phyloP scores from a whole-genome alignment of 768 basidiomycete species.

The Lentinula sp. region DNA sequence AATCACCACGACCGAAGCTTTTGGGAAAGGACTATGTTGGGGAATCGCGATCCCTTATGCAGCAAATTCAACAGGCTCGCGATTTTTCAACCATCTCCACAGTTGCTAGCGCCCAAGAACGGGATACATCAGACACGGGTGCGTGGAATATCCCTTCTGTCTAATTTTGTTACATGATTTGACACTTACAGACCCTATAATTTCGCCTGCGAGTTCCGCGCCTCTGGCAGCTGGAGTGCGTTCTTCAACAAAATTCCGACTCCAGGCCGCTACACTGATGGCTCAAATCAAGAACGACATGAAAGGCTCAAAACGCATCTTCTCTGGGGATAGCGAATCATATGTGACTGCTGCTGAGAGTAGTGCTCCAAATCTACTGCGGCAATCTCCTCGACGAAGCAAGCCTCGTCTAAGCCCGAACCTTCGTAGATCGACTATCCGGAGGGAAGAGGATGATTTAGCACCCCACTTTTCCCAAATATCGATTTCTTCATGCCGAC shows the following conservation, averaged over 20 bases:
- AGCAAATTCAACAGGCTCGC: constrained; percentile 71
- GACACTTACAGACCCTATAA: neutral
- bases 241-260: constrained; percentile 65
- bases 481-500: constrained; percentile 29
- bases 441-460: constrained; percentile 35
- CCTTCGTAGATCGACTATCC: constrained; percentile 13
- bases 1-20: constrained; percentile 39
- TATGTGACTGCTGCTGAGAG: constrained; percentile 8
- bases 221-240: constrained; percentile 20
- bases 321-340: constrained; percentile 63
- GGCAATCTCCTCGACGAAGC: neutral
- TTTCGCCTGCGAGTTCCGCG: neutral
- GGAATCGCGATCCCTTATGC: constrained; percentile 73
- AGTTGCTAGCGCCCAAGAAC: constrained; percentile 31
- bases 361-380: neutral
- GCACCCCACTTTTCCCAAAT: constrained; percentile 36
- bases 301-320: constrained; percentile 66
- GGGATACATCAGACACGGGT: neutral
- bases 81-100: constrained; percentile 76
- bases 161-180: neutral
- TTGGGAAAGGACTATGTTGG: constrained; percentile 67
- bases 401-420: neutral
- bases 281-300: constrained; percentile 80
- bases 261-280: constrained; percentile 77
- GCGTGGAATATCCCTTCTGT: neutral